A percentile compares a stretch with the other conserved stretches of the same genome.
phyloP scores from a whole-genome alignment of 176 grass and related monocot species.

The Zizania latifolia region DNA sequence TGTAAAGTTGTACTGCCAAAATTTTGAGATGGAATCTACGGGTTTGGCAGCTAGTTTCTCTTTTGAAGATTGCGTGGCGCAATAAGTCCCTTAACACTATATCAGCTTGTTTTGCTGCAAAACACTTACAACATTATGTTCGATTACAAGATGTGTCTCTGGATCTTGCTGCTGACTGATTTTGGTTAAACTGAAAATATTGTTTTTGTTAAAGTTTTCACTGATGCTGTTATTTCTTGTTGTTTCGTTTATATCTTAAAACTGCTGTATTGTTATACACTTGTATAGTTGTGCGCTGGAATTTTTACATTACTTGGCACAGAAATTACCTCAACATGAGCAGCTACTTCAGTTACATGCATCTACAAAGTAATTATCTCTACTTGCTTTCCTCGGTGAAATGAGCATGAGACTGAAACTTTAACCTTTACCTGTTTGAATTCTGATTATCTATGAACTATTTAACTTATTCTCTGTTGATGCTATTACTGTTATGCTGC shows the following conservation, averaged over 20 bases:
- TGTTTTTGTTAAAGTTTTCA: background rate
- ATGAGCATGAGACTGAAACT: background rate
- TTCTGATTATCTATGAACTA: background rate
- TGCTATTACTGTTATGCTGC: background rate
- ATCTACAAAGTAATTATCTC: background rate
- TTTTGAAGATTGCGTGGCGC: background rate
- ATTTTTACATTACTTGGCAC: background rate
- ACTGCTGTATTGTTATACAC: background rate
- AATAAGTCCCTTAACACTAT: background rate
- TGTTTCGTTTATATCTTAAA: background rate
- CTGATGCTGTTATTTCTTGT: background rate
- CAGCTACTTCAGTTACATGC: background rate
- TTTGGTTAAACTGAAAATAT: background rate
- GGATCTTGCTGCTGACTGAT: background rate
- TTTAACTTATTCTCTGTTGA: background rate
- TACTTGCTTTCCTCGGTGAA: background rate
- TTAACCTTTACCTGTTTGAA: background rate
- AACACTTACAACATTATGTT: background rate
- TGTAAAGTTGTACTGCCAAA: background rate
- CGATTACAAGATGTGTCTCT: background rate
- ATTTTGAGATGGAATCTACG: background rate
- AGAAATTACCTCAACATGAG: background rate
- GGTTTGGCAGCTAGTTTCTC: background rate
- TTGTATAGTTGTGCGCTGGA: background rate
- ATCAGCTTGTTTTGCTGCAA: background rate